Percentiles rank a stretch among this genome's conserved stretches.
These are phyloP conservation scores for Camellia lanceoleosa DNA, from an alignment of 148 eudicot genomes.

Conservation along the genomic window DNA sequence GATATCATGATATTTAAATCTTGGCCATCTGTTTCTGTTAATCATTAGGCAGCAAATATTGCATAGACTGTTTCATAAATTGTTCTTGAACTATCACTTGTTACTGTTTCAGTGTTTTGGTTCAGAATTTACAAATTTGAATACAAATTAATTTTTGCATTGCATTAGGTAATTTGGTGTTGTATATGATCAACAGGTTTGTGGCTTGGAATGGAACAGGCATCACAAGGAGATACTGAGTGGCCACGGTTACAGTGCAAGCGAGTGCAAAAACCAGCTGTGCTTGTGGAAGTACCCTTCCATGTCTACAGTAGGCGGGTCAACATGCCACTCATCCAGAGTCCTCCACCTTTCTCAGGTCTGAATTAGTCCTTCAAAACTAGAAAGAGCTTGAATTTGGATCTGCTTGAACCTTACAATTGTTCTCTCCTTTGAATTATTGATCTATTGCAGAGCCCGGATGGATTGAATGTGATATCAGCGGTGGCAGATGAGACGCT, in stretches of 20 bases:
- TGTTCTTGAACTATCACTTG: slow-evolving; percentile 33
- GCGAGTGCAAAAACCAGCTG: slow-evolving; percentile 13
- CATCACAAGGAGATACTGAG: slow-evolving; percentile 41
- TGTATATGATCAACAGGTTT: slow-evolving; percentile 20
- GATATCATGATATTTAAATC: no score
- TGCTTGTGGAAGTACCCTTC: slow-evolving; percentile 51
- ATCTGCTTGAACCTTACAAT: not conserved
- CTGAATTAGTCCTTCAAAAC: not conserved
- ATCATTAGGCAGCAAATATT: no score
- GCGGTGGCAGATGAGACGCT: slow-evolving; percentile 40
- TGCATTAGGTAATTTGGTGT: not conserved
- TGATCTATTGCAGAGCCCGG: slow-evolving; percentile 37
- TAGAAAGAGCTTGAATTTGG: not conserved
- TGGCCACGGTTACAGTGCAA: slow-evolving; percentile 28
- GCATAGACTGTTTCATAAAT: slow-evolving; percentile 26
- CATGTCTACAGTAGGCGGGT: slow-evolving; percentile 25
- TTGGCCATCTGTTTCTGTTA: no score
- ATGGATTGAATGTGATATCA: slow-evolving; percentile 36
- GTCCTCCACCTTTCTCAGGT: slow-evolving; percentile 47
- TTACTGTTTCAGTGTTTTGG: not conserved
- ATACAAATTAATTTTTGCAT: not conserved
- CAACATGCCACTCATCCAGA: slow-evolving; percentile 11
- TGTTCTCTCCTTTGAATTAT: not conserved
- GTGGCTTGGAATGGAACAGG: slow-evolving; percentile 42
- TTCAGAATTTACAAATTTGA: not conserved